Percentiles rank a stretch among this genome's conserved stretches.
Conservation (phyloP, 1,139 yeast genomes). For the Geotrichum candidum region DNA sequence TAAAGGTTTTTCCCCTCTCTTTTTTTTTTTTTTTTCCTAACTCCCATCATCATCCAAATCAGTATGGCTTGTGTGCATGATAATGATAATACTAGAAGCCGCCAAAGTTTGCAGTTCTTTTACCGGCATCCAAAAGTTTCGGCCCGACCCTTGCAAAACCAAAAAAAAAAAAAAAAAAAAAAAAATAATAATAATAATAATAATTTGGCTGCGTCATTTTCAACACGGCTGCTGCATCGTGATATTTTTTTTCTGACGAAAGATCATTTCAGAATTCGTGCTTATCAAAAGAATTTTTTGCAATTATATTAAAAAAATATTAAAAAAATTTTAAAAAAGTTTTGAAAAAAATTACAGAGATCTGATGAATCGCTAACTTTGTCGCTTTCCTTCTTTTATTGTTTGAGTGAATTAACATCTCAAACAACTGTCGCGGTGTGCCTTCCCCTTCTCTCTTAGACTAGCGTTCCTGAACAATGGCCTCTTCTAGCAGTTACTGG, state of each 20-base stretch:
- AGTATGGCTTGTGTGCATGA: too few species aligned
- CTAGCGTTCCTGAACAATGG: not conserved
- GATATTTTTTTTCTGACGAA: not conserved
- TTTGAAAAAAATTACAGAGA: not conserved
- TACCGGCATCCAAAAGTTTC: too few species aligned
- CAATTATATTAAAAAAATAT: not conserved
- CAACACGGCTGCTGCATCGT: not conserved
- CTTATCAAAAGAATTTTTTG: not conserved
- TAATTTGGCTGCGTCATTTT: too few species aligned
- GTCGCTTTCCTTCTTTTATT: not conserved
- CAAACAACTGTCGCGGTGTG: not conserved
- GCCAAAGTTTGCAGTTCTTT: too few species aligned
- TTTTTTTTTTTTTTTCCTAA: too few species aligned
- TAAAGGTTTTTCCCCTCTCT: too few species aligned
- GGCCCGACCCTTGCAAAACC: too few species aligned
- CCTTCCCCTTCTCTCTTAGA: too few species aligned
- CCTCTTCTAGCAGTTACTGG: slow-evolving; percentile 23
- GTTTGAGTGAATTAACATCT: not conserved
- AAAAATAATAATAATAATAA: too few species aligned
- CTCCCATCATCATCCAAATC: too few species aligned
- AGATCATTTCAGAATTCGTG: not conserved
- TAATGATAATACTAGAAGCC: too few species aligned
- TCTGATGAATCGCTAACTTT: not conserved
- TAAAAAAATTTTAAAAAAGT: not conserved
- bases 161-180: too few species aligned